Evolutionary conservation across 208 protist genomes (phyloP), one percentile per base, ranked within the genome.

Genomic region (Trypanosoma rangeli): DNA sequence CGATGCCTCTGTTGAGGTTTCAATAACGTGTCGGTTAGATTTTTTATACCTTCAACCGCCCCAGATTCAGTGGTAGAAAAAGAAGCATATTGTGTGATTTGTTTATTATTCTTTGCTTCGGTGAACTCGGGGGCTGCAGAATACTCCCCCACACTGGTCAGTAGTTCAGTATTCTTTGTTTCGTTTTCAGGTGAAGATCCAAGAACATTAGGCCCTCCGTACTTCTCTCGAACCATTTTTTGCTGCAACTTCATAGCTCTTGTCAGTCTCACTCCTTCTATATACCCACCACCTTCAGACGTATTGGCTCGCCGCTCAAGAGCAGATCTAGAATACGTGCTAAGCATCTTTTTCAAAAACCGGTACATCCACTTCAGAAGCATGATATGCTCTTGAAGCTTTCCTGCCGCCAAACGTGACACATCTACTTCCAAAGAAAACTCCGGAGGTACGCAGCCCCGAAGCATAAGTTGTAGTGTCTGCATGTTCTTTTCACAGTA

Each of bases 331-430:
- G 90, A 92, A 72, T 92, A 95, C 20, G 81, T 73, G 1, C 74
- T 74, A 13, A 95, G 63, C 37, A 92, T 75, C 54, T 86, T 95
- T 0, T 70, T 74, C 80, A 95, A 89, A 69, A 93, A 93, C 28
- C 77, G 53, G 64, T 86, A 86, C 64, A 93, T 70, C 87, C 90
- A 93, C 52, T 88, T 86, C 12, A 95, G 78, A 28, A 94, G 71
- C 39, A 71, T 35, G 24, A 95, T 65, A 70, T 95, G 90, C 35
- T 95, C 90, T 62, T 95, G 90, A 28, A 95, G 73, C 67, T 91
- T 93, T 13, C 90, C 90, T 7, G 69, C 18, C 0, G 85, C 83
- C 18, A 95, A 70, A n/a, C 90, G 85, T 24, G 70, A 66, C 1
- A 83, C 72, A 37, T 95, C 76, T 20, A 88, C 78, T 33, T 83